These are phyloP conservation scores for Zygnema cylindricum DNA, from an alignment of 139 green algal species.

Conservation along the genomic window DNA sequence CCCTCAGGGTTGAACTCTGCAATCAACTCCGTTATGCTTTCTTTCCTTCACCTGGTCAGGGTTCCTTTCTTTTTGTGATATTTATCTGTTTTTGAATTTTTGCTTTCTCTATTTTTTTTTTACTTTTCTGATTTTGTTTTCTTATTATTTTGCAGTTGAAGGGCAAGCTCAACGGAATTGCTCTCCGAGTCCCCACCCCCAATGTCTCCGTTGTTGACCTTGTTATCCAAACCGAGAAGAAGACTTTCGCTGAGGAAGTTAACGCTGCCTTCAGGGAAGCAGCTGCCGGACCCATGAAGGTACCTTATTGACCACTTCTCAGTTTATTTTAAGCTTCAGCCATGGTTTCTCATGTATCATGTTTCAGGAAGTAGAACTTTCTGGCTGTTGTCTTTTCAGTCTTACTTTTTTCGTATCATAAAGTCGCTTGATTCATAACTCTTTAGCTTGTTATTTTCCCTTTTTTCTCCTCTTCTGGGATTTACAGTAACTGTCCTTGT, in stretches of 20 bases:
- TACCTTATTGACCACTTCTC: background rate
- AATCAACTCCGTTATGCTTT: too few relatives aligned
- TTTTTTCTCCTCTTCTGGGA: too few relatives aligned
- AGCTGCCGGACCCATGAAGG: slow-evolving; percentile 62
- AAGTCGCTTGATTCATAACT: background rate
- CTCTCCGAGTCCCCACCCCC: slow-evolving; percentile 71
- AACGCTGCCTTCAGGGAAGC: slow-evolving; percentile 70
- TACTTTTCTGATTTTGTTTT: background rate
- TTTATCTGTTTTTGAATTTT: too few relatives aligned
- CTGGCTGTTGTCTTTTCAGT: background rate
- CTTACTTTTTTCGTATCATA: too few relatives aligned
- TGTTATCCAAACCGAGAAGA: slow-evolving; percentile 78
- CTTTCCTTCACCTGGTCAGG: too few relatives aligned
- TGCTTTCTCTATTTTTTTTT: too few relatives aligned
- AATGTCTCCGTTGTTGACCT: slow-evolving; percentile 75
- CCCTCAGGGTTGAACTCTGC: too few relatives aligned
- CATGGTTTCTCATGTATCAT: background rate
- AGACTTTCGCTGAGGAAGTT: slow-evolving; percentile 69
- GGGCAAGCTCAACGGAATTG: slow-evolving; percentile 76
- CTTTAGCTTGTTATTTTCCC: background rate
- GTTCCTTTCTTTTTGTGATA: too few relatives aligned
- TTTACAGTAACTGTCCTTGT: too few relatives aligned
- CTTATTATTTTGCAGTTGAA: slow-evolving; percentile 62
- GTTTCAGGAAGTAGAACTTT: background rate
- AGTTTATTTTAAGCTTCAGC: background rate